Evolutionary conservation across 1,139 yeast genomes (phyloP), one percentile per base, ranked within the genome.

Genomic region (Kodamaea sp.): DNA sequence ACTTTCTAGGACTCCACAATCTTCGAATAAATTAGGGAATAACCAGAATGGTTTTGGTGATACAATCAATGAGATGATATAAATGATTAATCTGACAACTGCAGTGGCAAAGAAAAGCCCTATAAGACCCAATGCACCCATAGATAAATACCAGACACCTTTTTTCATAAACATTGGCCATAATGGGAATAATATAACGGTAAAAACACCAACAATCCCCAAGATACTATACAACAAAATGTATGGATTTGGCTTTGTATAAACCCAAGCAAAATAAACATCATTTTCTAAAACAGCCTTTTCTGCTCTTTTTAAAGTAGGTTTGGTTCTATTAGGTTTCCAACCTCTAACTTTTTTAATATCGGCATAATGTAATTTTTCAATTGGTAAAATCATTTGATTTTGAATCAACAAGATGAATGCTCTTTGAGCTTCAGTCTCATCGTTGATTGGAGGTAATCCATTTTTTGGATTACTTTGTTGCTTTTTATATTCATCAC

Each of bases 1-100:
- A 70, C 96, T 84, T 46, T 90, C 97, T 48, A 92, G 60, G 48
- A 94, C 86, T 23, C 97, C 96, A 52, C 95, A 90, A 58, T 92
- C 99, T 45, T 84, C 98, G 64, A 90, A 92, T 58, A 92, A 71
- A 60, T 92, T 92, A 43, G 99, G 99, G 74, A 87, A 92, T 37
- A 92, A 63, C 98, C 99, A 92, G 57, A 94, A 75, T 5, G 94
- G 94, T 27, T 80, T 81, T 12, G 81, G 78, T 39, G 75, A 64
- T 4, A 75, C 70, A 36, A 79, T 69, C 45, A 77, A 67, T 0
- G 94, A 78, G 36, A 86, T 53, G 31, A 81, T 55, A 56, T 84
- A 90, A 29, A 92, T 58, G 36, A 89, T 72, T 55, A 89, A 68
- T 55, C 99, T 78, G 28, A 92, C 65, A 38, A 94, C 73, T 2